A percentile compares a stretch with the other conserved stretches of the same genome.
Evolutionary conservation across 169 alveolate genomes (phyloP).

Genomic region (Cryptosporidium sp.): DNA sequence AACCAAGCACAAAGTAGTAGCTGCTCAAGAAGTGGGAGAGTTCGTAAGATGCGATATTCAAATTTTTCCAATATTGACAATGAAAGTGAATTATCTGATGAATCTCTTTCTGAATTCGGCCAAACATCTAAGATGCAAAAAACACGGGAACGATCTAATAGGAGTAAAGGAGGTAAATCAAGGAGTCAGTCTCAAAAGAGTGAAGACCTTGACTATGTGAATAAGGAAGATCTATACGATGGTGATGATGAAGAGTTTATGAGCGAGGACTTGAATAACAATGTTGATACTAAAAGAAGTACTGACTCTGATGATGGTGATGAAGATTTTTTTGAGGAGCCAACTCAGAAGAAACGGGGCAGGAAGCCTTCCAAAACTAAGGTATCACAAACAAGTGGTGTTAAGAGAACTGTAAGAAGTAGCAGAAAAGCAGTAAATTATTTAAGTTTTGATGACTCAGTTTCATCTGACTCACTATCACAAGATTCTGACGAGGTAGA

Average conservation of each 20-base stretch:
- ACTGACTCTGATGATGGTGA: constrained; percentile 39
- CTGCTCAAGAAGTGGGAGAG: constrained; percentile 71
- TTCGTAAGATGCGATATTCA: constrained; percentile 56
- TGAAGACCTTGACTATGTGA: constrained; percentile 53
- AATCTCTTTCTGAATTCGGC: constrained; percentile 17
- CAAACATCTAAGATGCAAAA: background rate
- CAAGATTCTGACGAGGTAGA: constrained; percentile 16
- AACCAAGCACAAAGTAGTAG: background rate
- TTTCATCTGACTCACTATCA: background rate
- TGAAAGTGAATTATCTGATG: constrained; percentile 30
- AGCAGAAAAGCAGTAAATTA: constrained; percentile 40
- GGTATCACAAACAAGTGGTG: background rate
- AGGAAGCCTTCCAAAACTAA: constrained; percentile 11
- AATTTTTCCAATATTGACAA: constrained; percentile 53
- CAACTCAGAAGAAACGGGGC: constrained; percentile 1
- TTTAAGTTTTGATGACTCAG: constrained; percentile 41
- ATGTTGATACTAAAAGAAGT: background rate
- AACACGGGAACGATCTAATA: constrained; percentile 11
- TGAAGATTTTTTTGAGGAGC: constrained; percentile 31
- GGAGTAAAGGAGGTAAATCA: background rate
- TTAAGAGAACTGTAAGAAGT: constrained; percentile 36
- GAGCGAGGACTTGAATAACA: background rate
- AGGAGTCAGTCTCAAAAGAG: background rate
- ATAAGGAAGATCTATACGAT: constrained; percentile 22
- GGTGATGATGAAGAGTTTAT: constrained; percentile 31